Base-by-base conservation (phyloP, 2,329 filamentous ascomycete genomes). In the Claviceps sp. region DNA sequence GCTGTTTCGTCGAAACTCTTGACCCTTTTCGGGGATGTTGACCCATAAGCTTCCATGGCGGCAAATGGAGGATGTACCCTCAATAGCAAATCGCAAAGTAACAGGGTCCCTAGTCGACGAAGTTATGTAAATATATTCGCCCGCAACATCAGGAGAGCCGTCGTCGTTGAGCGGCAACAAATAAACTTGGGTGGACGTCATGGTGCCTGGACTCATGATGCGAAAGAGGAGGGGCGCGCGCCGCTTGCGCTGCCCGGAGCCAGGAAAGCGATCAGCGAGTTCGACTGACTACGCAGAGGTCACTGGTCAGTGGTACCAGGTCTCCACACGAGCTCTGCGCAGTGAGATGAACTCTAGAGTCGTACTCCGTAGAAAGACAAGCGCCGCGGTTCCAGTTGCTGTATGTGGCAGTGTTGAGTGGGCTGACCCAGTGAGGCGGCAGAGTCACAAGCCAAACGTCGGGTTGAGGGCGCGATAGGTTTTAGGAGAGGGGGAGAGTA, bases 31-130 rank as follows among this genome's bases (percentile, higher is more conserved):
- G 7, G 93, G 93, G 55, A 97, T 87, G 68, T 98, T 98, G 63
- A 95, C 85, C 91, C 93, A 98, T 56, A 98, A 76, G 64, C 87
- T 96, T 54, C 94, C 93, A 70, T 95, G 77, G 59, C 89, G 82
- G 68, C 90, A 96, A 73, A 98, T 93, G 56, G 91, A 95, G 65
- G 91, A 95, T 53, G 89, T 91, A 56, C 93, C 90, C 69, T 96
- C 87, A 60, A 96, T 91, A 59, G 89, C 81, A 68, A 98, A 95
- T 54, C 91, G 84, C 53, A 96, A 74, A 50, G 79, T 79, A 62
- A 97, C 84, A 43, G 85, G 85, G n/a, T 84, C 77, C 42, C 76
- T 78, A 17, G 86, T 84, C 57, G 71, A 72, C 17, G 93, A 83
- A 0, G 89, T 85, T 44, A 98, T 75, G 68, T 95, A 95, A 62